Evolutionary conservation across 179 eudicot species (phyloP), one percentile per base, ranked within the genome.

Genomic region (Camellia oleifera): DNA sequence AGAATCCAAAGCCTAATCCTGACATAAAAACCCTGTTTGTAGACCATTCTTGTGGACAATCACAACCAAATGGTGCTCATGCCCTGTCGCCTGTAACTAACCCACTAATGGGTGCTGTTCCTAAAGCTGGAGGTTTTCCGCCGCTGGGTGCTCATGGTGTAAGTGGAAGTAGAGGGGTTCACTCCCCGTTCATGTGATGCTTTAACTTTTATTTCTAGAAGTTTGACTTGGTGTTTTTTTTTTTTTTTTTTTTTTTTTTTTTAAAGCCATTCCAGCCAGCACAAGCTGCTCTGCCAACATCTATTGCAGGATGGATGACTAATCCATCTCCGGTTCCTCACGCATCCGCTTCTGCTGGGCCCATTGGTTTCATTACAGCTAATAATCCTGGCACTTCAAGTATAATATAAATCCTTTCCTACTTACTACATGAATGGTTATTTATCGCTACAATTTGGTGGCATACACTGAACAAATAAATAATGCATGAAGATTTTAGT

Each of bases 261-360:
- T 32, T 1, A 32, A 32, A 93, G 96, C 96, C 97, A 68, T 90
- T 92, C 82, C 97, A 82, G 84, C 84, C 88, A 62, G 86, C 88
- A 40, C 92, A 89, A 78, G 88, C 88, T 73, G 82, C 92, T 75
- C 86, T 89, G 80, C 80, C 89, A 1, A 84, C 90, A 72, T 79
- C 92, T 77, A 85, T 91, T 83, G 88, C 90, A 60, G 93, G 94
- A 13, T 90, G 94, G 96, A 90, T 93, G 90, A 81, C 93, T 53
- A 92, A 83, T 88, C 87, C 89, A 57, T 88, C 92, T 84, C 83
- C 90, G 44, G 89, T 89, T 74, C 87, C 95, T 77, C 97, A 91
- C 78, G 86, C 92, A 23, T 84, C 90, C 32, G 86, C 88, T 80
- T 87, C 97, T 62, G 90, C 90, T 77, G 94, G 94, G 72, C 91